phyloP scores from a whole-genome alignment of 768 basidiomycete genomes.

The Naematelia aurantialba region DNA sequence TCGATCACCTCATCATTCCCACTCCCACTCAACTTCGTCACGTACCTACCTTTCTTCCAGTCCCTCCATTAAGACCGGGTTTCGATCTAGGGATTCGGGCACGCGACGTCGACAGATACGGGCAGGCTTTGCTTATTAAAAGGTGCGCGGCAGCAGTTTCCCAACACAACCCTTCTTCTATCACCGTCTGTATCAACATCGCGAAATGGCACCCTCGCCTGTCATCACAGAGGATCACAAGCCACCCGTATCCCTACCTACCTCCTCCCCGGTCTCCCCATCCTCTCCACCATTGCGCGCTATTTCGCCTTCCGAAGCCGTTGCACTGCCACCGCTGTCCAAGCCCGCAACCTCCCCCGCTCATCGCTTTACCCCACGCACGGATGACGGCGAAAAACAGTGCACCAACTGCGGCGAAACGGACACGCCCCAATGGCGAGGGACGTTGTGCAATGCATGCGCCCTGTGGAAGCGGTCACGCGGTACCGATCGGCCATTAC shows the following conservation, averaged over 20 bases:
- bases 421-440: slow-evolving; percentile 37
- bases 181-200: background rate
- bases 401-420: slow-evolving; percentile 32
- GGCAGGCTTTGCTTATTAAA: background rate
- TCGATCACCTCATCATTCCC: background rate
- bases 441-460: slow-evolving; percentile 35
- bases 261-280: background rate
- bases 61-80: background rate
- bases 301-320: background rate
- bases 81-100: background rate
- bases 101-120: background rate
- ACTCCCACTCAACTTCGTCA: background rate
- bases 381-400: slow-evolving; percentile 18
- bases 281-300: background rate
- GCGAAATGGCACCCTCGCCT: background rate
- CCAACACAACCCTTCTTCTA: background rate
- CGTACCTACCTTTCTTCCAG: background rate
- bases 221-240: background rate
- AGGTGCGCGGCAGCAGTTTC: background rate
- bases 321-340: background rate
- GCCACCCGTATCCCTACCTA: background rate
- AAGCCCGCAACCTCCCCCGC: background rate
- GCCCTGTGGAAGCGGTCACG: slow-evolving; percentile 35
- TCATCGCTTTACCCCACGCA: slow-evolving; percentile 15
- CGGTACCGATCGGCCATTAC: slow-evolving; percentile 33